phyloP scores from a whole-genome alignment of 1,284 basidiomycete species.

The Pyrrhoderma lamaoense region DNA sequence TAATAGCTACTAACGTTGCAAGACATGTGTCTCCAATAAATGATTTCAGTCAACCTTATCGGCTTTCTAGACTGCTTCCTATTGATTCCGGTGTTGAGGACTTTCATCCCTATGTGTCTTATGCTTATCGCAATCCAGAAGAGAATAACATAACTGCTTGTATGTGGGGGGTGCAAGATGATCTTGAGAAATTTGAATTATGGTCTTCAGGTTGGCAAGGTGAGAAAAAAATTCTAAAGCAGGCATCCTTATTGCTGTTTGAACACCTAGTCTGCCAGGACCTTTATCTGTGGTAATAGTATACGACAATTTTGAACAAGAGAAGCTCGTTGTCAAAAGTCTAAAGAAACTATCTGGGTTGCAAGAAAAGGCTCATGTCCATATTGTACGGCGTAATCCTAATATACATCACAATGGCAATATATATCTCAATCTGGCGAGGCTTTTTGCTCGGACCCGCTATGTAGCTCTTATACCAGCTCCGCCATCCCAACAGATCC shows the following conservation, averaged over 20 bases:
- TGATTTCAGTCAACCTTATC: constrained; percentile 21
- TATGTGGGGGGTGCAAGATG: constrained; percentile 39
- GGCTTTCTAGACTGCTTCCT: constrained; percentile 27
- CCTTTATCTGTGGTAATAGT: constrained; percentile 46
- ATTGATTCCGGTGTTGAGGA: constrained; percentile 22
- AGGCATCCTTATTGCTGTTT: not conserved
- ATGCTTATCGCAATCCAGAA: constrained; percentile 16
- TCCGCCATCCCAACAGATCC: constrained; percentile 22
- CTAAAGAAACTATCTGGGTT: constrained; percentile 22
- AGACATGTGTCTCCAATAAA: constrained; percentile 18
- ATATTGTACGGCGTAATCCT: constrained; percentile 41
- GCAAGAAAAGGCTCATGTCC: constrained; percentile 34
- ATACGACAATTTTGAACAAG: constrained; percentile 29
- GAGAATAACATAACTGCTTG: constrained; percentile 38
- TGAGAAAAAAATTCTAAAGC: constrained; percentile 21
- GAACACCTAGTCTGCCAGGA: constrained; percentile 1
- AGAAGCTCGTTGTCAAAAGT: constrained; percentile 19
- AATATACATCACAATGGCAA: constrained; percentile 39
- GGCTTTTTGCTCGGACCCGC: constrained; percentile 47
- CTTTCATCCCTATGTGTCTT: constrained; percentile 25
- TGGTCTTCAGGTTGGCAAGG: constrained; percentile 46
- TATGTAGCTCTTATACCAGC: constrained; percentile 45
- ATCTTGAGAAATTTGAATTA: constrained; percentile 28
- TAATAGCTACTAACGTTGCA: constrained; percentile 20
- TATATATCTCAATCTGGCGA: constrained; percentile 53